Conservation (phyloP, 768 basidiomycete species). For the Inosperma sp. region DNA sequence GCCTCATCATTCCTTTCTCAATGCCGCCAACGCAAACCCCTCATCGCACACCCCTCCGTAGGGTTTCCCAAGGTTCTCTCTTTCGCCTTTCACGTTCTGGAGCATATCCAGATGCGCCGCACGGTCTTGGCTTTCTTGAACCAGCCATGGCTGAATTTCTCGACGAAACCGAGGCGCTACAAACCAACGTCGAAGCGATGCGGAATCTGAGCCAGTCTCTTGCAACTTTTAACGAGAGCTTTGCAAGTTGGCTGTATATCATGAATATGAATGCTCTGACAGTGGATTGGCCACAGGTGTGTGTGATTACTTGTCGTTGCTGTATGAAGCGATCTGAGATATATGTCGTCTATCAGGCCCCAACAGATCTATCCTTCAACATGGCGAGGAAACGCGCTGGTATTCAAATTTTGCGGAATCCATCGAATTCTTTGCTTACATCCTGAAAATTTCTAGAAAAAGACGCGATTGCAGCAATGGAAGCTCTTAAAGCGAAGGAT, state of each 20-base stretch:
- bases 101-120: slow-evolving; percentile 68
- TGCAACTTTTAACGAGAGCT: slow-evolving; percentile 85
- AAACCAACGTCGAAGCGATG: slow-evolving; percentile 69
- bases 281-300: slow-evolving; percentile 87
- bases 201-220: slow-evolving; percentile 69
- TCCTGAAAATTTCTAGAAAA: slow-evolving; percentile 39
- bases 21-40: slow-evolving; percentile 44
- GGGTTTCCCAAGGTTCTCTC: slow-evolving; percentile 89
- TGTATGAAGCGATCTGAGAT: slow-evolving; percentile 4
- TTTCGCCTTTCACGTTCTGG: slow-evolving; percentile 78
- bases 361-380: slow-evolving; percentile 53
- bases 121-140: slow-evolving; percentile 81
- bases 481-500: slow-evolving; percentile 42
- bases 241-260: slow-evolving; percentile 86
- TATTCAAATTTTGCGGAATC: slow-evolving; percentile 23
- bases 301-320: slow-evolving; percentile 11
- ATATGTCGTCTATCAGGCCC: slow-evolving; percentile 41
- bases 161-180: slow-evolving; percentile 81
- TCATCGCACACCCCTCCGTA: slow-evolving; percentile 78
- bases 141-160: slow-evolving; percentile 80
- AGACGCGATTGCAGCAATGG: slow-evolving; percentile 53
- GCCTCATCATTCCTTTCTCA: too few relatives aligned
- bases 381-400: slow-evolving; percentile 60
- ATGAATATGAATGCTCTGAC: slow-evolving; percentile 95
- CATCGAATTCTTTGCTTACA: not conserved